Conservation (phyloP, 2,329 filamentous ascomycete species). For the Corynespora cassiicola region DNA sequence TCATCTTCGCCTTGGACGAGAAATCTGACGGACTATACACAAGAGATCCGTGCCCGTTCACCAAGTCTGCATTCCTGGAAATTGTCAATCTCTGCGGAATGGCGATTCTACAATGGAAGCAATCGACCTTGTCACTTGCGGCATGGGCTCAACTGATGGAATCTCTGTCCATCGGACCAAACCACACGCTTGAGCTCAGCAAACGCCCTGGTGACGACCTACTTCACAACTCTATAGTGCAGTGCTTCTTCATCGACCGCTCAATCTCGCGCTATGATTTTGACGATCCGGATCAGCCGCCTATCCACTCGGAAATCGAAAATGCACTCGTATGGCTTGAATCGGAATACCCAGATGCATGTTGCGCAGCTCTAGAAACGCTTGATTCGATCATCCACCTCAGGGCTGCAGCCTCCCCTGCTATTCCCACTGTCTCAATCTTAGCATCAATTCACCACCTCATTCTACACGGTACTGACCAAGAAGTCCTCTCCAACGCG, state of each 20-base stretch:
- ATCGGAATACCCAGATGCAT: conserved; percentile 32
- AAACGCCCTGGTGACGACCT: conserved; percentile 18
- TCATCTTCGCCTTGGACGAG: conserved; percentile 20
- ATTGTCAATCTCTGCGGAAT: conserved; percentile 36
- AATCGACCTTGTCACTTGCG: conserved; percentile 18
- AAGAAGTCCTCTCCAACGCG: conserved; percentile 37
- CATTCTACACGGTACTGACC: conserved; percentile 20
- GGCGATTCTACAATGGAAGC: conserved; percentile 22
- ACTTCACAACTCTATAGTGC: conserved; percentile 25
- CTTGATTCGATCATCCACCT: conserved; percentile 25
- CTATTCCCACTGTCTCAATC: conserved; percentile 24
- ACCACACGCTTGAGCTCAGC: conserved; percentile 18
- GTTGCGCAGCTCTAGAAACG: conserved; percentile 26
- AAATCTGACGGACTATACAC: no score
- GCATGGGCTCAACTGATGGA: conserved; percentile 27
- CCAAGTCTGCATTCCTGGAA: conserved; percentile 45
- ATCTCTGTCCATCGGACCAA: conserved; percentile 26
- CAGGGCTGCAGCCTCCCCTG: conserved; percentile 9
- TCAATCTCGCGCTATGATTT: conserved; percentile 29
- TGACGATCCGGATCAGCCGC: no score
- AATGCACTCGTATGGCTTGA: conserved; percentile 30
- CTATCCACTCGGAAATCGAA: no score
- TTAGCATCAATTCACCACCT: conserved; percentile 28
- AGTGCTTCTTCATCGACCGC: conserved; percentile 32
- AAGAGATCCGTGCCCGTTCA: conserved; percentile 44